Evolutionary conservation across 768 basidiomycete species (phyloP), one percentile per base, ranked within the genome.

Genomic region (Auriscalpium vulgare): DNA sequence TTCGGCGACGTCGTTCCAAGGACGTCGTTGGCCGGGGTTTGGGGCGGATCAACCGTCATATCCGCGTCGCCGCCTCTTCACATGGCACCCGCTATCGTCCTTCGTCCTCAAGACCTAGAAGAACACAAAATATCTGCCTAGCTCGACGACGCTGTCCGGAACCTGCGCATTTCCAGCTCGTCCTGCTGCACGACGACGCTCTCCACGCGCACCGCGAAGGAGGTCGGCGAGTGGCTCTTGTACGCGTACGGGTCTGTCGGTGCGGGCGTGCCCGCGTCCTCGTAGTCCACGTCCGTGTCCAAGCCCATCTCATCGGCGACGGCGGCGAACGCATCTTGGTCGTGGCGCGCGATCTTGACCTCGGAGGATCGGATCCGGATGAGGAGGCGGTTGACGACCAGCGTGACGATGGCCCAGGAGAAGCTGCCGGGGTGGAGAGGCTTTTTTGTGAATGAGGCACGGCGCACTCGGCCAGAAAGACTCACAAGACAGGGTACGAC

Each of bases 361-460:
- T 59, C 55, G 11, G 44, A 53, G 17, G 56, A 53, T 11, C 48
- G 50, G 19, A 50, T 21, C 19, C 48, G 47, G 36, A 59, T 53
- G 5, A 59, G 23, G 19, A 59, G 14, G 10, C 47, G 56, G 53
- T 53, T 52, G 17, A 38, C 49, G 13, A n/a, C 36, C 16, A 59
- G 3, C 3, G 52, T 19, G 4, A 21, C 9, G 8, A 53, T 3
- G 23, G 55, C 51, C 58, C 55, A 59, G 34, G 17, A 9, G 43
- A 56, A 59, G 36, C 58, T 59, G 23, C 35, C 10, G 35, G 21
- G 29, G 34, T 29, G 16, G 35, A 13, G 19, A 23, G 8, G 40
- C 1, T 1, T 21, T 2, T 29, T 2, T 29, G 29, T 29, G 29
- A 29, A 7, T 2, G 29, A 29, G 29, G 4, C 4, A 29, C 29